A percentile compares a stretch with the other conserved stretches of the same genome.
Evolutionary conservation across 805 yeast species (phyloP).

Genomic region (Kuraishia ogatae): DNA sequence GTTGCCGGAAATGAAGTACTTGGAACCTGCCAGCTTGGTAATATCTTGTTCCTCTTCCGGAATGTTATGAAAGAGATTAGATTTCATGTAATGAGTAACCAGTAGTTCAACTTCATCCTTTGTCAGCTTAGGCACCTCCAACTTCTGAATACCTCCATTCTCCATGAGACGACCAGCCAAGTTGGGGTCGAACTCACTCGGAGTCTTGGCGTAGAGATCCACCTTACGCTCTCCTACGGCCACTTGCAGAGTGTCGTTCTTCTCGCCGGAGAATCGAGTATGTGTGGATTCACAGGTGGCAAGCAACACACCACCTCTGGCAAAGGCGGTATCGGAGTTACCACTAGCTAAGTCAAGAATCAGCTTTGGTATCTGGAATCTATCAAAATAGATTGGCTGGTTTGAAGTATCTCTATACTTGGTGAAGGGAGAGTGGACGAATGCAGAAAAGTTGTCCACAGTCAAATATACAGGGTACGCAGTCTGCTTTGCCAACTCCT

Average conservation of each 20-base stretch:
- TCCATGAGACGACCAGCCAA: conserved; percentile 38
- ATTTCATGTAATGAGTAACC: conserved; percentile 30
- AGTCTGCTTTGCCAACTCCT: conserved; percentile 45
- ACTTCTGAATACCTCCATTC: conserved; percentile 15
- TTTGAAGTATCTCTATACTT: conserved; percentile 52
- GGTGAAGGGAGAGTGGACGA: conserved; percentile 46
- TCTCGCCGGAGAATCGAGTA: conserved; percentile 25
- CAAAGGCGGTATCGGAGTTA: conserved; percentile 27
- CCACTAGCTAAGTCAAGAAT: conserved; percentile 51
- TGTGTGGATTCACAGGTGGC: conserved; percentile 41
- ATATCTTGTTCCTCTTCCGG: conserved; percentile 19
- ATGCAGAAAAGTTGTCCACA: conserved; percentile 65
- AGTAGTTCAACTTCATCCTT: conserved; percentile 34
- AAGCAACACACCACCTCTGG: conserved; percentile 55
- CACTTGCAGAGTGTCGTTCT: conserved; percentile 47
- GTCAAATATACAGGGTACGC: conserved; percentile 54
- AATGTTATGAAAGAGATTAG: conserved; percentile 28
- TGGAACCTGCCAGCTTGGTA: conserved; percentile 33
- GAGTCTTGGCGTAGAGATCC: conserved; percentile 44
- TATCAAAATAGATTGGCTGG: conserved; percentile 44
- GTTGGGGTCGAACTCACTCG: conserved; percentile 39
- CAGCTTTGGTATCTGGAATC: conserved; percentile 55
- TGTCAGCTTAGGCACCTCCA: conserved; percentile 34
- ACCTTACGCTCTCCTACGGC: conserved; percentile 45
- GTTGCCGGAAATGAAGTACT: conserved; percentile 50